Percentiles rank a stretch among this genome's conserved stretches.
Conservation (phyloP, 2,329 filamentous ascomycete genomes). For the Sporothrix humicola region DNA sequence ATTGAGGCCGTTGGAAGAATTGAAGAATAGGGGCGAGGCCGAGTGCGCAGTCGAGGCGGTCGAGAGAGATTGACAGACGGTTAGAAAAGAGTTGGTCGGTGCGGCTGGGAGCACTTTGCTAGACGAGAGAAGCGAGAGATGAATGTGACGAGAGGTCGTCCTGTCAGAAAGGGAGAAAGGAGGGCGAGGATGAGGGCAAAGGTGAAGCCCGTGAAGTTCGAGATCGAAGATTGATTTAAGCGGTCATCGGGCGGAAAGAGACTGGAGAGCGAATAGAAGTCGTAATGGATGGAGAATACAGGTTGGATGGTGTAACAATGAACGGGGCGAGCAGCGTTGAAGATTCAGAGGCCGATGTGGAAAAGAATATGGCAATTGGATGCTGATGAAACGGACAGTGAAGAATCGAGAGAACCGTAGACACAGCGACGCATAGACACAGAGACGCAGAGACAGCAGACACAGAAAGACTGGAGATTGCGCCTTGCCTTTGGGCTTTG, state of each 20-base stretch:
- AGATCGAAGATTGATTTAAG: conserved; percentile 17
- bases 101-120: neutral
- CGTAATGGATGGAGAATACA: neutral
- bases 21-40: neutral
- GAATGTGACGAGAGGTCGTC: conserved; percentile 19
- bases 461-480: conserved; percentile 26
- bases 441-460: neutral
- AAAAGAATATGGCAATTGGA: neutral
- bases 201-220: neutral
- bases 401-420: neutral
- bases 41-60: neutral
- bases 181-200: neutral
- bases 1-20: neutral
- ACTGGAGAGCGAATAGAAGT: neutral
- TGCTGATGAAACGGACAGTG: neutral
- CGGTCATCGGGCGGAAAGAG: conserved; percentile 17
- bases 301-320: conserved; percentile 13
- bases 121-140: conserved; percentile 2
- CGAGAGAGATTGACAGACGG: neutral
- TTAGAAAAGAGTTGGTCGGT: neutral
- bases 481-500: conserved; percentile 22
- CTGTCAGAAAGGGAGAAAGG: neutral
- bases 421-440: neutral
- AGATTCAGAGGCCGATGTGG: neutral
- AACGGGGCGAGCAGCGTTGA: conserved; percentile 7